Percentiles rank a stretch among this genome's conserved stretches.
Conservation (phyloP, 768 basidiomycete species). For the button mushroom (Agaricus bisporus) region DNA sequence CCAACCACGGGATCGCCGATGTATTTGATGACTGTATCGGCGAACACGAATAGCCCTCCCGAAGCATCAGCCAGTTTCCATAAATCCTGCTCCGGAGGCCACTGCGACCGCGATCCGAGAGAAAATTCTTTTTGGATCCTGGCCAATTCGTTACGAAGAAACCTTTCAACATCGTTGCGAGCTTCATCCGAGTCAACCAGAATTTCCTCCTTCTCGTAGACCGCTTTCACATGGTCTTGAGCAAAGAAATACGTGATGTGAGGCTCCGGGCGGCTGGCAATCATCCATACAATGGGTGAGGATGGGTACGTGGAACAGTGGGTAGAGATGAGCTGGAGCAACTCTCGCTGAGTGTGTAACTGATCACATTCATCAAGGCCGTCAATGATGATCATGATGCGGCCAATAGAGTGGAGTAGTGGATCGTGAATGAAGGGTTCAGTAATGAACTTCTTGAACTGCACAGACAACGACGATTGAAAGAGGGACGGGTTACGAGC, state of each 20-base stretch:
- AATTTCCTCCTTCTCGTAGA: background rate
- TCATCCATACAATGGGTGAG: slow-evolving; percentile 17
- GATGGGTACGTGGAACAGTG: background rate
- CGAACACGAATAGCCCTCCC: background rate
- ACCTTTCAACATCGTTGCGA: background rate
- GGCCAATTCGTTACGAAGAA: background rate
- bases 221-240: background rate
- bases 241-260: slow-evolving; percentile 14
- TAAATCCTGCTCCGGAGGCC: background rate
- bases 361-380: slow-evolving; percentile 21
- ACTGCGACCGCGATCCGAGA: background rate
- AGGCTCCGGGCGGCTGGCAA: slow-evolving; percentile 22
- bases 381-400: slow-evolving; percentile 13
- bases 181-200: background rate
- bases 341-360: slow-evolving; percentile 7
- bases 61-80: background rate
- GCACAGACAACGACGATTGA: slow-evolving; percentile 5
- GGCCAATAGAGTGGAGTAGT: too few species aligned
- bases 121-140: background rate
- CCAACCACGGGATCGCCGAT: background rate
- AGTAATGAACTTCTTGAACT: slow-evolving; percentile 12
- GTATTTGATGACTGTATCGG: background rate
- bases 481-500: slow-evolving; percentile 4
- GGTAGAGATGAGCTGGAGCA: slow-evolving; percentile 12
- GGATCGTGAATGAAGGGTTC: background rate